Evolutionary conservation across 495 filamentous ascomycete species (phyloP), one percentile per base, ranked within the genome.

Genomic region (Neurospora sp.): DNA sequence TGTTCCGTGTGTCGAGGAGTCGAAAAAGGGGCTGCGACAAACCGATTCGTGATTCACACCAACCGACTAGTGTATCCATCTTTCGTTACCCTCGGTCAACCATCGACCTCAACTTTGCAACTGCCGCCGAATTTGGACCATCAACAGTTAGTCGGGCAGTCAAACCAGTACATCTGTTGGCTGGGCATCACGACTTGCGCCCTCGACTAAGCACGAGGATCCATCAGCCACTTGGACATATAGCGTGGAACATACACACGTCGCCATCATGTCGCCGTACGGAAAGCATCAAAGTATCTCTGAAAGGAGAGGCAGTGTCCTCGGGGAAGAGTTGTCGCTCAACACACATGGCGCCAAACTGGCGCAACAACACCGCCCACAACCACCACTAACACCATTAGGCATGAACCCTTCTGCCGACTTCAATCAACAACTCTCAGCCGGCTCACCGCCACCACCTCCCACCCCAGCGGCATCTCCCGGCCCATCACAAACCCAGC

Each of bases 331-430:
- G 46, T 74, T 85, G 72, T 78, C 79, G 18, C 74, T 86, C 53
- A 81, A 85, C 37, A 85, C 83, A n/a, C 78, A 81, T 27, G 78
- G 72, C 72, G 75, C 79, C 40, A 88, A 88, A 76, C 82, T 87
- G 75, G 75, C 83, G 3, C 86, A 86, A 66, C 81, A 82, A 70
- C 79, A 78, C 3, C 80, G 77, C 3, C 76, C 86, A 76, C 86
- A 86, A 3, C 87, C 87, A 12, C 87, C 87, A 89, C 86, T 8
- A 86, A 86, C 38, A 88, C 84, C 75, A 87, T 88, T 85, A 86
- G 80, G 53, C 53, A 66, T 66, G 72, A 89, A 86, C 6, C 87
- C 87, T 1, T 85, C 85, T 8, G 85, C 85, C 40, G 86, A 88
- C 68, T 87, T 87, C 73, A 86, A 88, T 46, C 84, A 86, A 69